Percentiles rank a stretch among this genome's conserved stretches.
phyloP scores from a whole-genome alignment of 2,329 filamentous ascomycete species.

The Trichoderma sp. region DNA sequence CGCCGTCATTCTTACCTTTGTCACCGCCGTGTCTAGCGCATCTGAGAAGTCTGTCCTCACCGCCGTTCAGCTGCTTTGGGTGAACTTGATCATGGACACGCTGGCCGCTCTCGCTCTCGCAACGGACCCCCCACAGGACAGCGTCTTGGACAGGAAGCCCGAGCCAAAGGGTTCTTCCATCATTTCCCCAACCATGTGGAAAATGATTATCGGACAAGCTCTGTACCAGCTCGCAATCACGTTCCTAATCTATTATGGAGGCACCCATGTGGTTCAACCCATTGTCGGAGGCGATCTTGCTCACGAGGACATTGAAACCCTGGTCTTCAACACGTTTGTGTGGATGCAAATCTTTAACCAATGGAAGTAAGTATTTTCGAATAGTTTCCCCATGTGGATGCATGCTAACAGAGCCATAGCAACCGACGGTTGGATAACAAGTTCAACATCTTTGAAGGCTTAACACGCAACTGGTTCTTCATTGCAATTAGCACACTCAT shows the following conservation, averaged over 20 bases:
- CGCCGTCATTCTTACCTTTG: slow-evolving; percentile 81
- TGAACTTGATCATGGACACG: slow-evolving; percentile 97
- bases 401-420: slow-evolving; percentile 39
- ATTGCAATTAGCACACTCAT: slow-evolving; percentile 81
- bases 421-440: slow-evolving; percentile 91
- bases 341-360: slow-evolving; percentile 99
- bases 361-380: slow-evolving; percentile 70
- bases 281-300: slow-evolving; percentile 44
- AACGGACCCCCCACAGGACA: slow-evolving; percentile 82
- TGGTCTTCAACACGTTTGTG: slow-evolving; percentile 97
- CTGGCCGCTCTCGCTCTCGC: slow-evolving; percentile 85
- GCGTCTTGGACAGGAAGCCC: slow-evolving; percentile 73
- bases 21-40: slow-evolving; percentile 72
- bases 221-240: slow-evolving; percentile 81
- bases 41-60: slow-evolving; percentile 74
- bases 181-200: slow-evolving; percentile 95
- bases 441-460: slow-evolving; percentile 92
- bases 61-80: slow-evolving; percentile 90
- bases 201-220: slow-evolving; percentile 95
- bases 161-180: slow-evolving; percentile 56
- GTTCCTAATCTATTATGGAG: slow-evolving; percentile 77
- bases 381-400: neutral
- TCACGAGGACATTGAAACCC: slow-evolving; percentile 61
- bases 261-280: slow-evolving; percentile 40
- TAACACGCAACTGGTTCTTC: slow-evolving; percentile 85